phyloP scores from a whole-genome alignment of 306 rosid species.

The Vicia villosa region DNA sequence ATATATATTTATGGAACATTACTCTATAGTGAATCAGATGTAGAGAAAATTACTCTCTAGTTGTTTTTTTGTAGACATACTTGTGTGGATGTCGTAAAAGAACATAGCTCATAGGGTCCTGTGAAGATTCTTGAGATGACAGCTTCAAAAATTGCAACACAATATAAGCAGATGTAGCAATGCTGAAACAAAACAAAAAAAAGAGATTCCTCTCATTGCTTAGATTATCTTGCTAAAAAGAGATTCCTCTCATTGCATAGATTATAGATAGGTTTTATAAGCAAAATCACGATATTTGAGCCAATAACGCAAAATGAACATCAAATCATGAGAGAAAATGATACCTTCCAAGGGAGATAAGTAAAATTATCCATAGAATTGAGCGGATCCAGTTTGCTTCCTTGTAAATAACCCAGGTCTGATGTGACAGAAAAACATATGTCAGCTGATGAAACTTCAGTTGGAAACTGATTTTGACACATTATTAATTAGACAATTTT shows the following conservation, averaged over 20 bases:
- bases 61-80: slow-evolving; percentile 49
- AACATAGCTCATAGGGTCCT: slow-evolving; percentile 67
- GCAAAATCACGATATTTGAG: too few species aligned
- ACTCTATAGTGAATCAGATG: not conserved
- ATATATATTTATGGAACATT: slow-evolving; percentile 2
- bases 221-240: slow-evolving; percentile 8
- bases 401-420: slow-evolving; percentile 82
- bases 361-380: slow-evolving; percentile 62
- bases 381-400: slow-evolving; percentile 71
- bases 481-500: slow-evolving; percentile 3
- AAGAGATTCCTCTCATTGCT: slow-evolving; percentile 1
- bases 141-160: slow-evolving; percentile 70
- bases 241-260: slow-evolving; percentile 16
- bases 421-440: slow-evolving; percentile 30
- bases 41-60: slow-evolving; percentile 6
- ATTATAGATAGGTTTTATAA: slow-evolving; percentile 1
- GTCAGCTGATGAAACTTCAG: slow-evolving; percentile 32
- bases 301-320: not conserved
- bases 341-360: slow-evolving; percentile 77
- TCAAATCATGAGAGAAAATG: slow-evolving; percentile 16
- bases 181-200: slow-evolving; percentile 48
- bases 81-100: slow-evolving; percentile 61
- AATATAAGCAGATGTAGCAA: slow-evolving; percentile 63
- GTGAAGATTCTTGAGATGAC: slow-evolving; percentile 64
- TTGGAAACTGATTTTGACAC: slow-evolving; percentile 5